Conservation (phyloP, 139 green algal species). For the Tetraselmis chui region DNA sequence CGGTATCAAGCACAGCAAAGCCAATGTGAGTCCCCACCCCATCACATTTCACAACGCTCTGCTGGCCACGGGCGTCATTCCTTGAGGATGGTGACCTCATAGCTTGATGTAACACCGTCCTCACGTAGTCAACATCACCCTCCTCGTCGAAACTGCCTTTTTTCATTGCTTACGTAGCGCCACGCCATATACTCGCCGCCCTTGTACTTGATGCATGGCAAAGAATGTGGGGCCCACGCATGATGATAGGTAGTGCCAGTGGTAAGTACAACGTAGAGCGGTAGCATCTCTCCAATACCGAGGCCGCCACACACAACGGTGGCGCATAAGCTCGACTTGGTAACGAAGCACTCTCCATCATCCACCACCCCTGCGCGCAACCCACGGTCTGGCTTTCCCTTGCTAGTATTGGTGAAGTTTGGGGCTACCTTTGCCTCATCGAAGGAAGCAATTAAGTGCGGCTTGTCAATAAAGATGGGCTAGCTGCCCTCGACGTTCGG, state of each 20-base stretch:
- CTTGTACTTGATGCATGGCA: not conserved
- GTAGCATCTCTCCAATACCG: not conserved
- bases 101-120: not conserved
- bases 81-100: not conserved
- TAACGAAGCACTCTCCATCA: not conserved
- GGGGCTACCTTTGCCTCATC: not conserved
- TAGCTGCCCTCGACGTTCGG: not conserved
- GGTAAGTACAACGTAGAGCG: not conserved
- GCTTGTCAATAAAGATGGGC: not conserved
- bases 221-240: not conserved
- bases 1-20: not conserved
- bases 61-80: not conserved
- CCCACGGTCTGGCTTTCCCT: not conserved
- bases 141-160: not conserved
- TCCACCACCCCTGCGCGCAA: not conserved
- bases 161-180: not conserved
- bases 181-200: not conserved
- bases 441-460: not conserved
- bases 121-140: not conserved
- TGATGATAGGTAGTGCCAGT: not conserved
- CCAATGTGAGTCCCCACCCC: not conserved
- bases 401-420: not conserved
- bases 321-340: not conserved
- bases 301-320: not conserved
- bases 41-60: not conserved